Conservation (phyloP, 2,329 filamentous ascomycete genomes). For the Diaporthe citri region DNA sequence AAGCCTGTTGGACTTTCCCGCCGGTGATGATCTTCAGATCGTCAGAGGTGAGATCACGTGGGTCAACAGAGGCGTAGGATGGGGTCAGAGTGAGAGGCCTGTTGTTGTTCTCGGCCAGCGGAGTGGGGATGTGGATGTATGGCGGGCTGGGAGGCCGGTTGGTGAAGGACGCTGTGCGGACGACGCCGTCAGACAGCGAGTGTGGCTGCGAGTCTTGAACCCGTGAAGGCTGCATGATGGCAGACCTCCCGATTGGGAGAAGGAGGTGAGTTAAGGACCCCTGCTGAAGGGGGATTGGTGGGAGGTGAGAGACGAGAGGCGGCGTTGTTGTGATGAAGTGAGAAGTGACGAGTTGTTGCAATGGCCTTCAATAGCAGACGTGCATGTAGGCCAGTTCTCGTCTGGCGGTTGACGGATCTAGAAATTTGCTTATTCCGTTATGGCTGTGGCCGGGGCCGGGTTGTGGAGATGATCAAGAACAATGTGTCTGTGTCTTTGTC, state of each 20-base stretch:
- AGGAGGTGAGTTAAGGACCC: background rate
- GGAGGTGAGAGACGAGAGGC: background rate
- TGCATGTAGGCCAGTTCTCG: background rate
- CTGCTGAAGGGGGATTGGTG: background rate
- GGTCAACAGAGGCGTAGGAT: conserved; percentile 55
- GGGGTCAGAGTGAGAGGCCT: conserved; percentile 47
- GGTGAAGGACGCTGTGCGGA: conserved; percentile 52
- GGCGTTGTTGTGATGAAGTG: background rate
- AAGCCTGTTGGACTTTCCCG: conserved; percentile 51
- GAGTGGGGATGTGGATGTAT: conserved; percentile 54
- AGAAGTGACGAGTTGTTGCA: background rate
- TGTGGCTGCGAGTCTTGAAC: background rate
- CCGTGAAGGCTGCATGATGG: background rate
- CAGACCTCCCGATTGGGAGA: background rate
- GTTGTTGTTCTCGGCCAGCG: conserved; percentile 23
- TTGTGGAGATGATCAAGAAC: background rate
- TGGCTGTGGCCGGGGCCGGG: background rate
- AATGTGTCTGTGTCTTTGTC: conserved; percentile 15
- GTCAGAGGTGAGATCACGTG: conserved; percentile 54
- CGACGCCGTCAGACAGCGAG: conserved; percentile 40
- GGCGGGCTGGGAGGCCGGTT: conserved; percentile 57
- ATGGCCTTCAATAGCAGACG: background rate
- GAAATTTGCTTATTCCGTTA: background rate
- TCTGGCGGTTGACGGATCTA: background rate
- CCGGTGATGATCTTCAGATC: conserved; percentile 65